Evolutionary conservation across 306 rosid genomes (phyloP), one percentile per base, ranked within the genome.

Genomic region (Gillenia trifoliata): DNA sequence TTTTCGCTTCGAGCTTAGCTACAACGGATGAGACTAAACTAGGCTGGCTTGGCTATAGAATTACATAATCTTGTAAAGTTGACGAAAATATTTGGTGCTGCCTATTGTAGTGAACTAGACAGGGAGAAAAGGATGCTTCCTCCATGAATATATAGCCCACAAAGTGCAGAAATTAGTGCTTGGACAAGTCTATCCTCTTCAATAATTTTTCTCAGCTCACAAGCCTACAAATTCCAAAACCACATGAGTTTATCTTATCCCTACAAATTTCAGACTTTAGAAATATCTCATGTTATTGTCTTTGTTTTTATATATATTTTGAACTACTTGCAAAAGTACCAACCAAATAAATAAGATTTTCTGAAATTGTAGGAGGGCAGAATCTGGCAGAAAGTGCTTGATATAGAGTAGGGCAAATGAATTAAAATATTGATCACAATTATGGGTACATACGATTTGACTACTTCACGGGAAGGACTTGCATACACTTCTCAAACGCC

Each of bases 351-450:
- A 22, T 30, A 22, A 17, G 61, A 23, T 1, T 31, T 47, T 49
- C 23, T 23, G 45, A 13, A 64, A 12, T 20, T 8, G 25, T 70
- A 34, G 69, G 31, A 64, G 31, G 20, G 29, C 50, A 50, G 16
- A 74, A 29, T 41, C 47, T 67, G 20, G 47, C 40, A 50, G 20
- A 62, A 38, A 55, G 63, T 77, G 45, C 47, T 67, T 59, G 64
- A 47, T 41, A 8, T 41, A 9, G 19, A 36, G 65, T 10, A 47
- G n/a, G 47, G 15, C 29, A 41, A 36, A 13, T 45, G 73, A n/a
- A 71, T 6, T 31, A 41, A 28, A 22, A 19, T 34, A 64, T 15
- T 45, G n/a, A 49, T 74, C 34, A 13, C 64, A 79, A 17, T 49
- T 40, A 43, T 43, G 17, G 49, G 17, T 7, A 13, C 49, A 43